These are phyloP conservation scores for Tolypocladium tundrense DNA, from an alignment of 2,329 filamentous ascomycete genomes.

Conservation along the genomic window DNA sequence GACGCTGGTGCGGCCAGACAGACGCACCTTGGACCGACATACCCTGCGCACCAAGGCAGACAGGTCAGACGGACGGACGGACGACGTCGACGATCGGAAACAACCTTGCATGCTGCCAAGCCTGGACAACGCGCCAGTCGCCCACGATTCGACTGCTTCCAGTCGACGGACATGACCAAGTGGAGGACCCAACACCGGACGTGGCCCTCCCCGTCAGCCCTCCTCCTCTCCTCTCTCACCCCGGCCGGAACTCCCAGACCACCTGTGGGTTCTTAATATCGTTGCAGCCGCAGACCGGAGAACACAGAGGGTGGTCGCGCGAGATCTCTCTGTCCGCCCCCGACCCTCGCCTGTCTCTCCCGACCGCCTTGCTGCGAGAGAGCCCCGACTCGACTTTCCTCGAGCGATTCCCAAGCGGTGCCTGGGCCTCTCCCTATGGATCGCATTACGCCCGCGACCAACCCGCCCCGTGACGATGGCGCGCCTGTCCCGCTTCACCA, in stretches of 20 bases:
- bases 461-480: slow-evolving; percentile 1
- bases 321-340: too few relatives aligned
- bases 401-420: neutral
- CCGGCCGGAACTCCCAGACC: neutral
- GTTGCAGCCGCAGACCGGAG: neutral
- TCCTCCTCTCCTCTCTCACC: neutral
- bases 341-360: neutral
- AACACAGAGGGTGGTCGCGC: neutral
- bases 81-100: neutral
- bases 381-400: neutral
- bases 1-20: neutral
- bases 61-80: neutral
- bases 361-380: neutral
- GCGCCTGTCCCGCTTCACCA: slow-evolving; percentile 3
- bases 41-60: neutral
- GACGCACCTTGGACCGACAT: neutral
- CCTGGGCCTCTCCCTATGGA: slow-evolving; percentile 3
- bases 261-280: neutral
- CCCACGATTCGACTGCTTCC: neutral
- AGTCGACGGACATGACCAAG: neutral
- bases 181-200: neutral
- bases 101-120: neutral
- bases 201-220: neutral
- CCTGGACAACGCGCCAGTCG: neutral
- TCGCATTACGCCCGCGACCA: neutral